phyloP scores from a whole-genome alignment of 1,139 yeast genomes.

The Suhomyces terraborum region DNA sequence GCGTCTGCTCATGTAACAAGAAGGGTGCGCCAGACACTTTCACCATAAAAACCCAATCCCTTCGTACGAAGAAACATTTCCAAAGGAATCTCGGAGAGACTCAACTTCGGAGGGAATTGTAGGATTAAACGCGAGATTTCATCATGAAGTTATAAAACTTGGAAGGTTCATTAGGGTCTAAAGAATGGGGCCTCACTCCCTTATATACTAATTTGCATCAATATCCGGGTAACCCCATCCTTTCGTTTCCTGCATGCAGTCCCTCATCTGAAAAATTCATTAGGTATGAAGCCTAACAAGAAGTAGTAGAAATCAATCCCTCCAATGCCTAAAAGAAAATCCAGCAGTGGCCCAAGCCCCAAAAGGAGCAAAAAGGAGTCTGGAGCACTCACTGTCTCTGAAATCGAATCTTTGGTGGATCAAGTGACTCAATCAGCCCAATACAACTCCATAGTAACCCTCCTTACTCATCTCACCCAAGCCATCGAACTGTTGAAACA shows the following conservation, averaged over 20 bases:
- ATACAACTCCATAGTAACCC: constrained; percentile 53
- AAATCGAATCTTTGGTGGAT: constrained; percentile 34
- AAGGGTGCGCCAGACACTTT: constrained; percentile 63
- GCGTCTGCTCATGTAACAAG: constrained; percentile 58
- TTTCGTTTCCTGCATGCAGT: constrained; percentile 6
- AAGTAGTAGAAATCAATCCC: neutral
- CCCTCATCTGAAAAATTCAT: constrained; percentile 13
- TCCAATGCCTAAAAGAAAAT: constrained; percentile 15
- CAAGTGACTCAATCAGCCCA: constrained; percentile 33
- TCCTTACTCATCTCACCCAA: constrained; percentile 42
- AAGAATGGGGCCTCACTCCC: constrained; percentile 15
- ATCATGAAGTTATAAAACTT: constrained; percentile 59
- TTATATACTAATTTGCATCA: constrained; percentile 17
- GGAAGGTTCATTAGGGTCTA: constrained; percentile 49
- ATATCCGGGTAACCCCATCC: constrained; percentile 25
- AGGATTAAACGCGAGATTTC: constrained; percentile 57
- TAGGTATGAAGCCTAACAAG: constrained; percentile 4
- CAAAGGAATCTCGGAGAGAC: constrained; percentile 43
- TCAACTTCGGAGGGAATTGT: constrained; percentile 54
- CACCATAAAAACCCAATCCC: constrained; percentile 54
- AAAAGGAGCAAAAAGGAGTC: constrained; percentile 8
- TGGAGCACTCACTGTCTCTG: constrained; percentile 24
- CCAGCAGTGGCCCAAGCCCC: constrained; percentile 4
- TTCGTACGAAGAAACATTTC: constrained; percentile 39
- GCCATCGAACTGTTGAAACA: constrained; percentile 25